phyloP scores from a whole-genome alignment of 495 filamentous ascomycete genomes.

The Penicillium turbatum region DNA sequence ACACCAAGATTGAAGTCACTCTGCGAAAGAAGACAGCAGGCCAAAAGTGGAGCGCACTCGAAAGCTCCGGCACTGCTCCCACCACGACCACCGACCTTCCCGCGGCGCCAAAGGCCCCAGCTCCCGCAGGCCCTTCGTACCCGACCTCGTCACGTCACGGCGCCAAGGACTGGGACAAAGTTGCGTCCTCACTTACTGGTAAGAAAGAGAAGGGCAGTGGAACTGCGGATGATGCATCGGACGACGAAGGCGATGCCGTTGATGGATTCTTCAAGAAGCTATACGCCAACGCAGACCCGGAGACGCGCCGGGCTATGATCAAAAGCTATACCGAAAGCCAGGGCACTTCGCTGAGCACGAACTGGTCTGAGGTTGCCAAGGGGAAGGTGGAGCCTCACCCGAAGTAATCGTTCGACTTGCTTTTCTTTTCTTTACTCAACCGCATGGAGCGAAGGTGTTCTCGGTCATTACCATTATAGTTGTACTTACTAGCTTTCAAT shows the following conservation, averaged over 20 bases:
- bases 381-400: constrained; percentile 68
- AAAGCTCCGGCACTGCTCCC: constrained; percentile 41
- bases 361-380: constrained; percentile 79
- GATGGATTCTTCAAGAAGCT: constrained; percentile 90
- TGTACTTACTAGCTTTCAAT: neutral
- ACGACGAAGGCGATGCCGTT: constrained; percentile 65
- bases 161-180: constrained; percentile 88
- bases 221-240: constrained; percentile 42
- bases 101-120: constrained; percentile 20
- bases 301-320: constrained; percentile 90
- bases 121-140: constrained; percentile 56
- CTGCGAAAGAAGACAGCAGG: constrained; percentile 64
- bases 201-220: constrained; percentile 36
- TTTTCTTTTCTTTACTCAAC: neutral
- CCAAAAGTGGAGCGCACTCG: constrained; percentile 72
- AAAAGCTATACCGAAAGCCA: constrained; percentile 94
- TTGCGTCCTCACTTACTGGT: constrained; percentile 54
- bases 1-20: constrained; percentile 80
- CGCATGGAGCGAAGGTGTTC: constrained; percentile 26
- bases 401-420: constrained; percentile 20
- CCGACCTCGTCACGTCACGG: constrained; percentile 84
- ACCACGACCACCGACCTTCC: constrained; percentile 29
- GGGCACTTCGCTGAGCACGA: constrained; percentile 88
- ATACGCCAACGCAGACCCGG: constrained; percentile 71
- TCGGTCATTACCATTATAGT: neutral